Evolutionary conservation across 768 basidiomycete species (phyloP), one percentile per base, ranked within the genome.

Genomic region (Mrakia frigida): DNA sequence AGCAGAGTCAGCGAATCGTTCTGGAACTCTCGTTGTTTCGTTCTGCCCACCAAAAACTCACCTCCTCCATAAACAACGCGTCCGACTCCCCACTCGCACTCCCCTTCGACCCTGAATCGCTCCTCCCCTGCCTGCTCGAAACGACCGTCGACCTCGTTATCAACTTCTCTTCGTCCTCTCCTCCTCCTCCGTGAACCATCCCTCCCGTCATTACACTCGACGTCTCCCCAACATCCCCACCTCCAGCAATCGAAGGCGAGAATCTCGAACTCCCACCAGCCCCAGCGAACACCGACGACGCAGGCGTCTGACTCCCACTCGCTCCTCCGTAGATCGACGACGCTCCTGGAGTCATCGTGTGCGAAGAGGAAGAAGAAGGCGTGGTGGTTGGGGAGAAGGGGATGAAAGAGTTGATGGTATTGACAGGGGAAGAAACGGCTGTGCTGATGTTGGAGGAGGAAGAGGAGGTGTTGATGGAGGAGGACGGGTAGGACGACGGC

Each of bases 41-140:
- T 23, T 1, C 14, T 6, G 53, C 9, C 14, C 11, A 37, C 37
- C 43, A 33, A 10, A 1, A 9, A 70, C 74, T 6, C 3, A 75
- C 74, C 69, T 75, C 65, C 16, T 75, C 74, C 50, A 75, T 70
- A 56, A 75, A 75, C 13, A 41, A 3, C 37, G 68, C 68, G 33
- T 75, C 74, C 69, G 74, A 75, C 41, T 68, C 74, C 25, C 56
- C 69, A 31, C 68, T 68, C 6, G 25, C 6, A 5, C 50, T 37
- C 16, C 41, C 69, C 52, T 69, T 75, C 39, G 56, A 52, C 23
- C 31, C 56, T 10, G 59, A 70, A 56, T 72, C 70, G 35, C 70
- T 72, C 31, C 70, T 52, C 18, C 31, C 35, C 53, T 46, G 70
- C 53, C 50, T 59, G 9, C 43, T 50, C 69, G 46, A 46, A 28